Evolutionary conservation across 768 basidiomycete genomes (phyloP).

Genomic region (Hygrocybe punicea): DNA sequence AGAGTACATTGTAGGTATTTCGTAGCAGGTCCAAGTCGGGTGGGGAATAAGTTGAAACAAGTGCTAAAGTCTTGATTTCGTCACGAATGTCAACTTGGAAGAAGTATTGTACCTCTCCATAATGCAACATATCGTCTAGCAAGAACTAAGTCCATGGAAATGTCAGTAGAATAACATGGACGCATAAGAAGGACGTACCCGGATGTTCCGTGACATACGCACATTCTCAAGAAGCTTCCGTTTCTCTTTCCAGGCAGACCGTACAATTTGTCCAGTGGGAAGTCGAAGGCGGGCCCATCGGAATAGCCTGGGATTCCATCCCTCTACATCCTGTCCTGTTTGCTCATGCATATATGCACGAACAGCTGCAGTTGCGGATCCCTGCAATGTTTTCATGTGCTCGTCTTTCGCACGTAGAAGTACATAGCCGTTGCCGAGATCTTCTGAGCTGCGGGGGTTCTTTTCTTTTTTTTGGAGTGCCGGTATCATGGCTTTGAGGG

Average conservation of each 20-base stretch:
- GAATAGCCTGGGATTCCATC: not conserved
- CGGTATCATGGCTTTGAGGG: not conserved
- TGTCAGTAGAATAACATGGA: no score
- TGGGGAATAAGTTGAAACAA: slow-evolving; percentile 7
- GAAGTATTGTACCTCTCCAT: not conserved
- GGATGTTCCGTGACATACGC: not conserved
- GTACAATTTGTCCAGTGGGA: slow-evolving; percentile 24
- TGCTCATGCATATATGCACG: not conserved
- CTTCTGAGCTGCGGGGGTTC: slow-evolving; percentile 11
- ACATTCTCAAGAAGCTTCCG: not conserved
- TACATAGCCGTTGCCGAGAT: slow-evolving; percentile 5
- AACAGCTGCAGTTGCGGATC: not conserved
- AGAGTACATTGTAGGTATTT: slow-evolving; percentile 9
- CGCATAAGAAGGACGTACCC: not conserved
- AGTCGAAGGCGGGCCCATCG: slow-evolving; percentile 22
- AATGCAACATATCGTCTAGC: not conserved
- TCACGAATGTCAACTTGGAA: slow-evolving; percentile 8
- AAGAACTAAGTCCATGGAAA: not conserved
- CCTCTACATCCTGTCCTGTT: no score
- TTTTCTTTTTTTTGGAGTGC: slow-evolving; percentile 5
- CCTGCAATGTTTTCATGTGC: not conserved
- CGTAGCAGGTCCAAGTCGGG: slow-evolving; percentile 3
- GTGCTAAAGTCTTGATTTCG: slow-evolving; percentile 5
- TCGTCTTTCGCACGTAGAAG: slow-evolving; percentile 2
- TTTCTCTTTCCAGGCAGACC: slow-evolving; percentile 20